Conservation (phyloP, 257 asterid genomes). For the Pogostemon cablin region DNA sequence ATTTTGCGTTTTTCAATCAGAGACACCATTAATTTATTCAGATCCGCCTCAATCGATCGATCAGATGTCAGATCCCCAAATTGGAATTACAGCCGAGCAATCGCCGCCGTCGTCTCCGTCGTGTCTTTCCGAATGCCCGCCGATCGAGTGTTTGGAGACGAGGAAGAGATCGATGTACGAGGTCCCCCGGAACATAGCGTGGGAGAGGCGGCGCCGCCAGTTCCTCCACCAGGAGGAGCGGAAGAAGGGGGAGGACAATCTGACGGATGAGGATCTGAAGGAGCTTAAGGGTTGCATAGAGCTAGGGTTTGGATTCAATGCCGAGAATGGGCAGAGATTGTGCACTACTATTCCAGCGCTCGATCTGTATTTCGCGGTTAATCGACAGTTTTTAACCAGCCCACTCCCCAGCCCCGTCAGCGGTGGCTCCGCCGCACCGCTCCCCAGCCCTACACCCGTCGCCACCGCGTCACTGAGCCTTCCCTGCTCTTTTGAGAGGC, state of each 20-base stretch:
- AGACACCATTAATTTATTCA: no score
- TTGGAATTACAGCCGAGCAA: slow-evolving; percentile 30
- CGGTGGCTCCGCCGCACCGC: slow-evolving; percentile 29
- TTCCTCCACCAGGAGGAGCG: slow-evolving; percentile 40
- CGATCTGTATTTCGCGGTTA: slow-evolving; percentile 82
- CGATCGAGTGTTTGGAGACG: slow-evolving; percentile 8
- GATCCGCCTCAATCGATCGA: background rate
- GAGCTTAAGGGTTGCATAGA: slow-evolving; percentile 89
- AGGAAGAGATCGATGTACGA: slow-evolving; percentile 56
- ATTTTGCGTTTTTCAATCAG: no score
- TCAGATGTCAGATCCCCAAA: slow-evolving; percentile 33
- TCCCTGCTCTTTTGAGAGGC: slow-evolving; percentile 31
- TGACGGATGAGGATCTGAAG: slow-evolving; percentile 77
- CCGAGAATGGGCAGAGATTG: slow-evolving; percentile 62
- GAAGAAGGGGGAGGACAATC: slow-evolving; percentile 40
- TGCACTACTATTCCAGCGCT: slow-evolving; percentile 80
- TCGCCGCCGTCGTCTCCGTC: slow-evolving; percentile 49
- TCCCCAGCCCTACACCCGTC: background rate
- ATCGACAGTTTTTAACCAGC: slow-evolving; percentile 52
- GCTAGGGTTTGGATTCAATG: slow-evolving; percentile 83
- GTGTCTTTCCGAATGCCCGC: no score
- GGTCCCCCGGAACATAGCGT: slow-evolving; percentile 67
- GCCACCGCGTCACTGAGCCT: background rate
- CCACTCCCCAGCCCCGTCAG: slow-evolving; percentile 58
- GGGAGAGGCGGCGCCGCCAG: slow-evolving; percentile 80